Conservation (phyloP, 2,329 filamentous ascomycete species). For the Fusarium hostae region DNA sequence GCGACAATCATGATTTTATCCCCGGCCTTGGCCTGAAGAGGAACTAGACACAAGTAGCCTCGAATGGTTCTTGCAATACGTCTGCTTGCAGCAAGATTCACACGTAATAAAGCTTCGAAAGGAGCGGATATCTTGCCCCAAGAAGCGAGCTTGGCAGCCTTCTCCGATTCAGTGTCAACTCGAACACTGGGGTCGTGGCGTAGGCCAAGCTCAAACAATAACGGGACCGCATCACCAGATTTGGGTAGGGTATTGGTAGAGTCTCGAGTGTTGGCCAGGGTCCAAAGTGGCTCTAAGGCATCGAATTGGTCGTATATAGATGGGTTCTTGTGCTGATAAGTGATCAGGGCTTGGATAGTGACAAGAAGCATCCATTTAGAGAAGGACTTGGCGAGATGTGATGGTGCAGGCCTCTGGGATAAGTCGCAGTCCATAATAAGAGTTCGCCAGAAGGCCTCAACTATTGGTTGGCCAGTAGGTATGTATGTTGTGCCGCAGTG, state of each 20-base stretch:
- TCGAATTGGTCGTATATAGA: slow-evolving; percentile 32
- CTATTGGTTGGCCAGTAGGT: not conserved
- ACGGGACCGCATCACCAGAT: slow-evolving; percentile 15
- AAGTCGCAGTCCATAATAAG: not conserved
- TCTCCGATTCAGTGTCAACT: slow-evolving; percentile 15
- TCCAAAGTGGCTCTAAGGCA: slow-evolving; percentile 34
- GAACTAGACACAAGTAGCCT: slow-evolving; percentile 36
- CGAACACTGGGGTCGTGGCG: slow-evolving; percentile 3
- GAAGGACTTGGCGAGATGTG: not conserved
- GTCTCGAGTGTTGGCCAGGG: slow-evolving; percentile 36
- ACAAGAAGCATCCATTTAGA: not conserved
- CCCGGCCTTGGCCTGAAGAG: slow-evolving; percentile 18
- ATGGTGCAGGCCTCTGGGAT: not conserved
- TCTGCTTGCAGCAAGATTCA: slow-evolving; percentile 23
- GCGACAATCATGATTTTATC: not conserved
- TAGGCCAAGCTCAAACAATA: slow-evolving; percentile 28
- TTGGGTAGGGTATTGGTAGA: slow-evolving; percentile 34
- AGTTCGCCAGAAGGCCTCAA: not conserved
- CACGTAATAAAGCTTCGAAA: slow-evolving; percentile 29
- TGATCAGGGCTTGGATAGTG: not conserved
- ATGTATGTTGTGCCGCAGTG: not conserved
- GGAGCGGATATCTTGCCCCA: slow-evolving; percentile 26
- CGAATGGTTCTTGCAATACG: slow-evolving; percentile 32
- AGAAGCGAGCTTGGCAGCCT: not conserved
- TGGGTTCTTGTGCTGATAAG: slow-evolving; percentile 1